A percentile compares a stretch with the other conserved stretches of the same genome.
These are phyloP conservation scores for Phialemoniopsis sp. DNA, from an alignment of 2,329 filamentous ascomycete genomes.

Conservation along the genomic window DNA sequence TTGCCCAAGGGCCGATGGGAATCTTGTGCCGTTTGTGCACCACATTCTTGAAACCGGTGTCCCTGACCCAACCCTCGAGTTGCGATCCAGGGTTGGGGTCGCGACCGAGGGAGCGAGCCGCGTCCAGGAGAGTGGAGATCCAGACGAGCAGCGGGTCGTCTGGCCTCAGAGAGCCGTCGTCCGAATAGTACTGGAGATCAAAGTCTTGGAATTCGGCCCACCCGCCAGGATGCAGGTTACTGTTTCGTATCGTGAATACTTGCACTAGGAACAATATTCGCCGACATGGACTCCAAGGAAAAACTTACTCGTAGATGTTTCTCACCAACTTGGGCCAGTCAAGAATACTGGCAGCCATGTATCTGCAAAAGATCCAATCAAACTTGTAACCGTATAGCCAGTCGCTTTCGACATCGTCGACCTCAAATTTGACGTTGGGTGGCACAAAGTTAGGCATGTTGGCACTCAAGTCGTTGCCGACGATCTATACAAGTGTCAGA, in stretches of 20 bases:
- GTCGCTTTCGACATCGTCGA: slow-evolving; percentile 13
- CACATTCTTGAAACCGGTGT: slow-evolving; percentile 47
- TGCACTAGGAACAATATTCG: no score
- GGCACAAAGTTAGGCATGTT: slow-evolving; percentile 14
- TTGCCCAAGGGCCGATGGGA: slow-evolving; percentile 42
- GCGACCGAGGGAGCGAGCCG: no score
- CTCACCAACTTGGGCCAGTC: slow-evolving; percentile 12
- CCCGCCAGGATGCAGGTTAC: slow-evolving; percentile 14
- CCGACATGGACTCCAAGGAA: not conserved
- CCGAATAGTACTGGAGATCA: slow-evolving; percentile 9
- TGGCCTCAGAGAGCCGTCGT: slow-evolving; percentile 9
- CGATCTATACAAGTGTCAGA: slow-evolving; percentile 1
- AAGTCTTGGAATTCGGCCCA: slow-evolving; percentile 17
- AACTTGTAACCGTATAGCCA: slow-evolving; percentile 12
- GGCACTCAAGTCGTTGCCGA: slow-evolving; percentile 15
- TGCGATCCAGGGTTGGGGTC: no score
- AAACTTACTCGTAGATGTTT: slow-evolving; percentile 5
- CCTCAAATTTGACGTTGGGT: slow-evolving; percentile 13
- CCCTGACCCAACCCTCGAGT: slow-evolving; percentile 6
- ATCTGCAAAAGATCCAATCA: slow-evolving; percentile 10
- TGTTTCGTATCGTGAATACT: not conserved
- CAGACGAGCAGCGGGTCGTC: slow-evolving; percentile 5
- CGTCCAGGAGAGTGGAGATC: no score
- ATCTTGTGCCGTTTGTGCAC: slow-evolving; percentile 36
- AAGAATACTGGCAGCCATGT: slow-evolving; percentile 10